These are phyloP conservation scores for Fremontodendron californicum DNA, from an alignment of 345 rosid genomes.

Conservation along the genomic window DNA sequence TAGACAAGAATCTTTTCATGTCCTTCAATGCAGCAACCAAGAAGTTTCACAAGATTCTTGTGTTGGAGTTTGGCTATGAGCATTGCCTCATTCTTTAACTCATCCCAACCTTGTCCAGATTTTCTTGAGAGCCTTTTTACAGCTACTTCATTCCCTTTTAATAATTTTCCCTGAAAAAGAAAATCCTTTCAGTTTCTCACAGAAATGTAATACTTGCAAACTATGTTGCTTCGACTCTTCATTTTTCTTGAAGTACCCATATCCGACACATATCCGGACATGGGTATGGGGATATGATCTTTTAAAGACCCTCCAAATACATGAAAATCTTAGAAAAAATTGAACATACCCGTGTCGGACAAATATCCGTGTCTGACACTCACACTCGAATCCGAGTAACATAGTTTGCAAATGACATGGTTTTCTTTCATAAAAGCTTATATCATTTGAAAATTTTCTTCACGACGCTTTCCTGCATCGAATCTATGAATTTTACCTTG, in stretches of 20 bases:
- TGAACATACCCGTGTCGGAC: too few species aligned
- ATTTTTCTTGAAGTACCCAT: too few species aligned
- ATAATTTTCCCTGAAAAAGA: constrained; percentile 3
- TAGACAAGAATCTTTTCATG: constrained; percentile 13
- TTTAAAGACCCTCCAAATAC: too few species aligned
- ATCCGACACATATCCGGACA: too few species aligned
- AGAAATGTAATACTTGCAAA: not conserved
- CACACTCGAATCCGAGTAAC: too few species aligned
- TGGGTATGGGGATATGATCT: too few species aligned
- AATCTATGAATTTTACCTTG: not conserved
- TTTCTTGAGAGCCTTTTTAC: constrained; percentile 8
- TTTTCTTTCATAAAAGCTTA: not conserved
- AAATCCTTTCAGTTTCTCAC: not conserved
- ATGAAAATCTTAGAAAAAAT: too few species aligned
- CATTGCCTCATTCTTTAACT: constrained; percentile 12
- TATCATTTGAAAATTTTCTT: not conserved
- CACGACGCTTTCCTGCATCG: not conserved
- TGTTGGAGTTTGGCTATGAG: constrained; percentile 19
- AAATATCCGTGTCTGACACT: too few species aligned
- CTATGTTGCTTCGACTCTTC: too few species aligned
- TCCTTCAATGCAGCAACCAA: constrained; percentile 19
- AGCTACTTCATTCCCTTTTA: constrained; percentile 8
- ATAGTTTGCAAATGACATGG: not conserved
- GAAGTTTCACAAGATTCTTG: constrained; percentile 15
- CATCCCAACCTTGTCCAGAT: constrained; percentile 13